Conservation (phyloP, 495 filamentous ascomycete genomes). For the Aspergillus incahuasiensis region DNA sequence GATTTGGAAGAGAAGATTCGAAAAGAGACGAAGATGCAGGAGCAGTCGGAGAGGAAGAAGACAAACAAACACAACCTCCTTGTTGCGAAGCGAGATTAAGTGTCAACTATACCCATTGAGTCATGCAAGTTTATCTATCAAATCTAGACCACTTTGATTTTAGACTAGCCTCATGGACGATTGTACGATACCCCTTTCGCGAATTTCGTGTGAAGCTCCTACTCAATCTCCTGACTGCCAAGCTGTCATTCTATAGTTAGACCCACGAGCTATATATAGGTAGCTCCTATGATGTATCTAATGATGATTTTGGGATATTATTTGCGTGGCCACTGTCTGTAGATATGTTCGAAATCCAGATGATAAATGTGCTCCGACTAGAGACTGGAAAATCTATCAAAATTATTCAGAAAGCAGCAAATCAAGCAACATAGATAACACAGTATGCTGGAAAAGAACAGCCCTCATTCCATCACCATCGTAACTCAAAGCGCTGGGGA, state of each 20-base stretch:
- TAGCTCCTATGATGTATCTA: neutral
- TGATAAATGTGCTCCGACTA: neutral
- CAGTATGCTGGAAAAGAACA: neutral
- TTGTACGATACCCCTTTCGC: neutral
- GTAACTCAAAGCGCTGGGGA: conserved; percentile 18
- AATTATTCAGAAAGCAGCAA: neutral
- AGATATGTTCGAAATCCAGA: neutral
- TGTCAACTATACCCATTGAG: neutral
- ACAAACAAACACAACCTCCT: conserved; percentile 5
- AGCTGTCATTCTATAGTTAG: neutral
- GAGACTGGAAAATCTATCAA: neutral
- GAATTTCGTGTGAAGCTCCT: neutral
- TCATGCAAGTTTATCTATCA: neutral
- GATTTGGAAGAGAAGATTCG: neutral
- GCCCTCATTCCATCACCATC: conserved; percentile 3
- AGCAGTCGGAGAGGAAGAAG: neutral
- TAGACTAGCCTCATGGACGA: neutral
- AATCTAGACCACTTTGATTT: neutral
- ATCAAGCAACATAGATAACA: conserved; percentile 1
- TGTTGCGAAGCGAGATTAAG: neutral
- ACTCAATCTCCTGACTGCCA: conserved; percentile 1
- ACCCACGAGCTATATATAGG: neutral
- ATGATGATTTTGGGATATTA: neutral
- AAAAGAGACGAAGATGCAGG: conserved; percentile 3
- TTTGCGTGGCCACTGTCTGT: neutral